Evolutionary conservation across 1,284 basidiomycete species (phyloP).

Genomic region (Phaffia rhodozyma): DNA sequence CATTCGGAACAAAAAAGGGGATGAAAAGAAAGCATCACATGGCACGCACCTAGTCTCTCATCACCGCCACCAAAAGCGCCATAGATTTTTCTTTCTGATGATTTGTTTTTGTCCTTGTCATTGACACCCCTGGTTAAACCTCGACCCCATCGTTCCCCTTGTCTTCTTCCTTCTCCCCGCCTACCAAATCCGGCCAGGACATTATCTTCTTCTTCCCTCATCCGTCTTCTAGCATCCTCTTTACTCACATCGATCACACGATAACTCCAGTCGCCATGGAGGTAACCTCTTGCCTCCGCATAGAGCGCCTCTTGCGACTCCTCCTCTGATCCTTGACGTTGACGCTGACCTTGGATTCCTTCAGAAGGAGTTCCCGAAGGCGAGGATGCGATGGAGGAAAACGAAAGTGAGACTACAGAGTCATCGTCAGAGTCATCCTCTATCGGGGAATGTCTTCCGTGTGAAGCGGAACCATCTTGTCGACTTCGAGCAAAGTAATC

Average conservation of each 20-base stretch:
- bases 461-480: background rate
- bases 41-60: slow-evolving; percentile 34
- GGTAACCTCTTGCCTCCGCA: slow-evolving; percentile 52
- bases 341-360: slow-evolving; percentile 36
- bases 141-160: slow-evolving; percentile 17
- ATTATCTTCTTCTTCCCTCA: slow-evolving; percentile 35
- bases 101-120: slow-evolving; percentile 24
- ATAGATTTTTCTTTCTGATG: slow-evolving; percentile 18
- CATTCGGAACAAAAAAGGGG: background rate
- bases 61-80: slow-evolving; percentile 10
- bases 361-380: background rate
- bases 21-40: background rate
- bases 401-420: slow-evolving; percentile 11
- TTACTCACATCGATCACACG: slow-evolving; percentile 43
- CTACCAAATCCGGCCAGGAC: slow-evolving; percentile 44
- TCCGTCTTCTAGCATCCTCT: slow-evolving; percentile 24
- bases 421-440: background rate
- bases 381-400: background rate
- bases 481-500: background rate
- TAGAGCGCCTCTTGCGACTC: slow-evolving; percentile 54
- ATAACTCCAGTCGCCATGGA: slow-evolving; percentile 88
- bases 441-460: too few relatives aligned
- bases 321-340: slow-evolving; percentile 45
- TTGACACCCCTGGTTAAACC: background rate
- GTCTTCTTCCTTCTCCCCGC: slow-evolving; percentile 40